phyloP scores from a whole-genome alignment of 371 early-diverging fungal species.

The Cokeromyces recurvatus region DNA sequence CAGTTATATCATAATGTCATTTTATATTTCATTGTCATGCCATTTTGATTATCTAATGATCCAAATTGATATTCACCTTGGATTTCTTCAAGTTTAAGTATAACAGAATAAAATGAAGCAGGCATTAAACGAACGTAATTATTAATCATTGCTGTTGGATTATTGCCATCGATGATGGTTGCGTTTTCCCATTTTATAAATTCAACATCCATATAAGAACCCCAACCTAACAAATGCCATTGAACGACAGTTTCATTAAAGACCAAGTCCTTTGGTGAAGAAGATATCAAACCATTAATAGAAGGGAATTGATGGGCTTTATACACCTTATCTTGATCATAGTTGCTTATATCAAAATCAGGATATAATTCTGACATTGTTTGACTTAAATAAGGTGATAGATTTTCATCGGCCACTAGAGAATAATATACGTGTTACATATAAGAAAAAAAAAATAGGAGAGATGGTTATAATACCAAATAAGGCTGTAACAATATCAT shows the following conservation, averaged over 20 bases:
- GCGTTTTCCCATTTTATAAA: slow-evolving; percentile 31
- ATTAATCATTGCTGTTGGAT: background rate
- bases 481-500: slow-evolving; percentile 33
- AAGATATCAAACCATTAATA: slow-evolving; percentile 33
- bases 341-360: background rate
- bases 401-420: slow-evolving; percentile 35
- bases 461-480: slow-evolving; percentile 18
- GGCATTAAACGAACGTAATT: slow-evolving; percentile 28
- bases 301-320: slow-evolving; percentile 21
- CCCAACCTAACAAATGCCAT: slow-evolving; percentile 47
- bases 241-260: slow-evolving; percentile 4
- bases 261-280: slow-evolving; percentile 22
- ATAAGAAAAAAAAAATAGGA: background rate
- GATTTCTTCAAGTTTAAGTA: background rate
- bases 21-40: slow-evolving; percentile 3
- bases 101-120: slow-evolving; percentile 34
- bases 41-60: background rate
- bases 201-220: slow-evolving; percentile 28
- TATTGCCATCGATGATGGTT: slow-evolving; percentile 3
- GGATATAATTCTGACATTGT: slow-evolving; percentile 19
- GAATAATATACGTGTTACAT: background rate
- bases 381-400: slow-evolving; percentile 27
- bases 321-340: background rate
- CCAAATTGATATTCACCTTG: slow-evolving; percentile 7
- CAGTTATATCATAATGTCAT: no score